Base-by-base conservation (phyloP, 1,139 yeast genomes). In the Pneumocystis oryctolagi region DNA sequence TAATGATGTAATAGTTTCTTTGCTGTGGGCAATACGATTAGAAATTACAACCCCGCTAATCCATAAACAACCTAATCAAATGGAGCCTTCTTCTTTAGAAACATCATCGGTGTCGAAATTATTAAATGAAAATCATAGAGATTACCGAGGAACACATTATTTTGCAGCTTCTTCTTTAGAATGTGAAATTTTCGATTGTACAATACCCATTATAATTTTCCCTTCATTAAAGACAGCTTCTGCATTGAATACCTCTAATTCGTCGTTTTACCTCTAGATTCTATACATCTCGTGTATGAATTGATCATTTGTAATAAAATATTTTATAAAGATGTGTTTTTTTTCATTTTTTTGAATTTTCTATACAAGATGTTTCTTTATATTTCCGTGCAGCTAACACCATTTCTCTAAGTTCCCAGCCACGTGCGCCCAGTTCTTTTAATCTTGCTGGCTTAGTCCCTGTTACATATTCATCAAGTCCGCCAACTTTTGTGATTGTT, bases 391-490 rank as follows among this genome's bases (percentile, higher is more conserved):
- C 28, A 6, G 25, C 25, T 14, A 56, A n/a, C 3, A 56, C 34
- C 59, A 56, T 56, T 25, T 56, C 59, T 18, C 59, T 32, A n/a
- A 56, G 39, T 25, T 56, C 59, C 59, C 59, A 56, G 16, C 59
- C 59, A 35, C 59, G 59, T 8, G 28, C 20, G 18, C 59, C 34
- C 18, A 56, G 12, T 56, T 56, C 39, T 34, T 56, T 56, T 6
- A 56, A 34, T 25, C 59, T 56, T 56, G 39, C 39, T 18, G 37
- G 20, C 20, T 56, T 56, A 6, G 6, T 56, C 18, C 39, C 59
- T 35, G 39, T 56, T 20, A 56, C 30, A 56, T 56, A 56, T 32
- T 56, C 39, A 35, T 56, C 59, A 18, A 56, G 14, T 20, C 59
- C 59, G 18, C 59, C 59, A 18, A 56, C 32, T 56, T 56, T 56